phyloP scores from a whole-genome alignment of 495 filamentous ascomycete species.

The Rostrohypoxylon terebratum region DNA sequence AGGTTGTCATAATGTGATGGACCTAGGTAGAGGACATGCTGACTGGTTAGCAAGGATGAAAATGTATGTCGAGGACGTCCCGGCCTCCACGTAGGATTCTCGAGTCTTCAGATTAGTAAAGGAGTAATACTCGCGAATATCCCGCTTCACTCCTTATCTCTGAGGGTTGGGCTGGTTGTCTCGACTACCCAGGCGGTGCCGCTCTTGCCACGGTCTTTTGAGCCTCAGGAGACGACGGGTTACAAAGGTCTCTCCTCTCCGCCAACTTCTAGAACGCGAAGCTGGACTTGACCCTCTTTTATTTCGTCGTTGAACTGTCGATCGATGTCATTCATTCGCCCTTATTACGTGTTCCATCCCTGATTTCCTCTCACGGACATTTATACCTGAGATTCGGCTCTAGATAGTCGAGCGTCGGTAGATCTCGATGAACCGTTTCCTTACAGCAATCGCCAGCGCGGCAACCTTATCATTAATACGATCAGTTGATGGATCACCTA shows the following conservation, averaged over 20 bases:
- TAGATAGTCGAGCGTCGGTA: neutral
- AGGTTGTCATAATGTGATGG: conserved; percentile 1
- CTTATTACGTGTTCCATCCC: neutral
- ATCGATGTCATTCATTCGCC: conserved; percentile 6
- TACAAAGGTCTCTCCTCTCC: conserved; percentile 9
- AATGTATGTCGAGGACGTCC: neutral
- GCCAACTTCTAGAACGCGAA: conserved; percentile 2
- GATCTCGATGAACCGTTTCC: conserved; percentile 12
- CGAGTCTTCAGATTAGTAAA: neutral
- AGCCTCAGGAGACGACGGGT: conserved; percentile 9
- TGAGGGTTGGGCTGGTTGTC: neutral
- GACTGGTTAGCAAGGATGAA: conserved; percentile 15
- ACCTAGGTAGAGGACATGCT: neutral
- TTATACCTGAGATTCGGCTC: neutral
- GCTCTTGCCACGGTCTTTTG: conserved; percentile 1
- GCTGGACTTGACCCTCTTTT: conserved; percentile 17
- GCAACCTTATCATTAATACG: conserved; percentile 6
- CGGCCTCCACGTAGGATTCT: neutral
- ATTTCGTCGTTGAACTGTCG: conserved; percentile 3
- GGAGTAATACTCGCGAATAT: conserved; percentile 6
- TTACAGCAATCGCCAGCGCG: conserved; percentile 7
- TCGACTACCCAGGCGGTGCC: neutral
- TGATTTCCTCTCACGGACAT: neutral
- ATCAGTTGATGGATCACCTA: conserved; percentile 4
- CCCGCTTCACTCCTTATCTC: neutral